Percentiles rank a stretch among this genome's conserved stretches.
Evolutionary conservation across 2,329 filamentous ascomycete species (phyloP).

Genomic region (Hypoxylon sp.): DNA sequence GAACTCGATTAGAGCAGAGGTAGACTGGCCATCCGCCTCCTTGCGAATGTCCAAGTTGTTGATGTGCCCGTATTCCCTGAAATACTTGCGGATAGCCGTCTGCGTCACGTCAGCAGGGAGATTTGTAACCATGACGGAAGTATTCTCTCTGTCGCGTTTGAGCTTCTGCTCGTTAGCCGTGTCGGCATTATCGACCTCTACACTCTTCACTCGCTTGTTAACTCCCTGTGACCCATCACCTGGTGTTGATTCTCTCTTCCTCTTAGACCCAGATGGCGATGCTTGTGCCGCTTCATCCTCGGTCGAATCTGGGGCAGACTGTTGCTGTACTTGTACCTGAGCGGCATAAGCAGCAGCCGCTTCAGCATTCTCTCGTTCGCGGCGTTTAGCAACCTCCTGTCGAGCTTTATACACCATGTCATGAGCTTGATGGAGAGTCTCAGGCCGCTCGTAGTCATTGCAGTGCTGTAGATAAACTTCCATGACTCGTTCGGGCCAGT

Average conservation of each 20-base stretch:
- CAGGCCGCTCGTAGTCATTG: conserved; percentile 88
- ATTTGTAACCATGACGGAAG: conserved; percentile 84
- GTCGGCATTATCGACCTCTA: conserved; percentile 53
- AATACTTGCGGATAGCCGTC: conserved; percentile 86
- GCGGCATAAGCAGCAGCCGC: conserved; percentile 68
- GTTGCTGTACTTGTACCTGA: conserved; percentile 56
- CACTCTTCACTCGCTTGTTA: conserved; percentile 77
- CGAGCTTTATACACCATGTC: conserved; percentile 79
- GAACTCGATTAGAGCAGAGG: conserved; percentile 88
- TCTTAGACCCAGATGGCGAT: conserved; percentile 69
- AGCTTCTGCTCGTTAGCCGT: conserved; percentile 58
- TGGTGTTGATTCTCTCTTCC: conserved; percentile 77
- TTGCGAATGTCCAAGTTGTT: conserved; percentile 79
- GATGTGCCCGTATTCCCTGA: conserved; percentile 89
- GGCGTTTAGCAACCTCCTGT: conserved; percentile 74
- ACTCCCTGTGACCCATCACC: conserved; percentile 66
- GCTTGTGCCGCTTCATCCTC: conserved; percentile 49
- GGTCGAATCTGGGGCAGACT: conserved; percentile 49
- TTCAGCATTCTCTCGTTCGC: conserved; percentile 75
- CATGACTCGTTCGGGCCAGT: conserved; percentile 83
- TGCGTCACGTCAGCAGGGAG: conserved; percentile 79
- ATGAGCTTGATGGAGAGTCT: conserved; percentile 79
- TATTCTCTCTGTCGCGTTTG: conserved; percentile 91
- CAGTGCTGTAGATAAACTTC: conserved; percentile 84
- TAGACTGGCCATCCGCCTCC: conserved; percentile 71